Evolutionary conservation across 1,139 yeast species (phyloP).

Genomic region (Hyphopichia khmerensis): DNA sequence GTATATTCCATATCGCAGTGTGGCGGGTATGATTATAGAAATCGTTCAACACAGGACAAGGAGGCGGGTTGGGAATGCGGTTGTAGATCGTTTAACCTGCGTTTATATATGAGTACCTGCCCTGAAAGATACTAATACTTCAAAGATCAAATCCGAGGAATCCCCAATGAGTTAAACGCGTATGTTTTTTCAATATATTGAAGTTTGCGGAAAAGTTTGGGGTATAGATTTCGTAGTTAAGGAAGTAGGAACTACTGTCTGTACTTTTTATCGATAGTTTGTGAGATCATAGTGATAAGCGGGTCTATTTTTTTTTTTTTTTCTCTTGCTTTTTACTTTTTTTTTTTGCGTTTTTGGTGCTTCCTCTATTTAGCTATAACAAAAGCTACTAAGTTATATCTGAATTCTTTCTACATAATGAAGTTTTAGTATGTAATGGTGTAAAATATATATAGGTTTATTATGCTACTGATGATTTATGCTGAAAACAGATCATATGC

Average conservation of each 20-base stretch:
- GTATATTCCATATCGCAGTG: conserved; percentile 34
- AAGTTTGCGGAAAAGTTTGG: no score
- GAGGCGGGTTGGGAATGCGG: neutral
- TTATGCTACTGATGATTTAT: no score
- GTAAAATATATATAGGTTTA: no score
- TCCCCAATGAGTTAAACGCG: no score
- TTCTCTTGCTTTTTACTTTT: neutral
- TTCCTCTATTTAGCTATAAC: no score
- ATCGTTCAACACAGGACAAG: neutral
- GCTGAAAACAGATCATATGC: no score
- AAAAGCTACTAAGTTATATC: neutral
- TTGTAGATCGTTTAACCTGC: neutral
- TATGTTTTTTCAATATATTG: no score
- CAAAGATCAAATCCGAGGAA: neutral
- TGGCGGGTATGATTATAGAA: neutral
- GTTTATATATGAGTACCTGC: neutral
- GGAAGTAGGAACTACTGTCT: neutral
- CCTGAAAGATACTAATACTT: neutral
- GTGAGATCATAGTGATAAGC: conserved; percentile 1
- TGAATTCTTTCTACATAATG: no score
- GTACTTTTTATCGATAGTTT: neutral
- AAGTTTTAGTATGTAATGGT: no score
- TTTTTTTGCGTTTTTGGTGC: no score
- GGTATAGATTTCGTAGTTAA: no score
- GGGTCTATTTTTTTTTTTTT: neutral